Conservation (phyloP, 2,329 filamentous ascomycete species). For the Blastomyces emzantsi region DNA sequence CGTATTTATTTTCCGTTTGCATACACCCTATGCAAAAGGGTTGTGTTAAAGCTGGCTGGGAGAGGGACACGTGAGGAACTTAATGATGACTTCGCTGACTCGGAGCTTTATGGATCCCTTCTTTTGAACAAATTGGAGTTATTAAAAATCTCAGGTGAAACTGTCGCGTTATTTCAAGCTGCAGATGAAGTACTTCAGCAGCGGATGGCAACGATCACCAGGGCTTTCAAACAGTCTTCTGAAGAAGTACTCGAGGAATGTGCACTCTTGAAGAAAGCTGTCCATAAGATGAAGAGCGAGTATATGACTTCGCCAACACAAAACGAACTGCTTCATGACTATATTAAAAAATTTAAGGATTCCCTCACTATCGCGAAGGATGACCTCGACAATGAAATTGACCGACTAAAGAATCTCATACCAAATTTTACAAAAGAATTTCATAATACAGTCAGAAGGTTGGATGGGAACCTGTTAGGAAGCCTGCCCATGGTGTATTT, state of each 20-base stretch:
- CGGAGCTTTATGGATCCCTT: neutral
- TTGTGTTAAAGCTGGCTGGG: neutral
- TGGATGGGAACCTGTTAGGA: neutral
- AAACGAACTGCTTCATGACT: neutral
- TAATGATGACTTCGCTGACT: neutral
- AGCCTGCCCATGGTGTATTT: neutral
- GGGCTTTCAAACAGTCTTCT: neutral
- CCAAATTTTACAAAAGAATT: neutral
- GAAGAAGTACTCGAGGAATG: constrained; percentile 1
- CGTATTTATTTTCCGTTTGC: constrained; percentile 1
- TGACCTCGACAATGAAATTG: constrained; percentile 2
- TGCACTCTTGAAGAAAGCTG: neutral
- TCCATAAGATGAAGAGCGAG: neutral
- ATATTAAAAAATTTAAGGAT: constrained; percentile 4
- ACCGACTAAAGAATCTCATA: neutral
- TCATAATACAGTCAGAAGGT: neutral
- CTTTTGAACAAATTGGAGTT: neutral
- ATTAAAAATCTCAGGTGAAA: neutral
- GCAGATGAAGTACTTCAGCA: neutral
- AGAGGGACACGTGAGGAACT: constrained; percentile 1
- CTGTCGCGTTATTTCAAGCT: neutral
- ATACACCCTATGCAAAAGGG: neutral
- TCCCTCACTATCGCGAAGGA: constrained; percentile 1
- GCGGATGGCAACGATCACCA: neutral
- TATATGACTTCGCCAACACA: neutral